A percentile compares a stretch with the other conserved stretches of the same genome.
Evolutionary conservation across 2,329 filamentous ascomycete genomes (phyloP).

Genomic region (Tetracladium maxilliforme): DNA sequence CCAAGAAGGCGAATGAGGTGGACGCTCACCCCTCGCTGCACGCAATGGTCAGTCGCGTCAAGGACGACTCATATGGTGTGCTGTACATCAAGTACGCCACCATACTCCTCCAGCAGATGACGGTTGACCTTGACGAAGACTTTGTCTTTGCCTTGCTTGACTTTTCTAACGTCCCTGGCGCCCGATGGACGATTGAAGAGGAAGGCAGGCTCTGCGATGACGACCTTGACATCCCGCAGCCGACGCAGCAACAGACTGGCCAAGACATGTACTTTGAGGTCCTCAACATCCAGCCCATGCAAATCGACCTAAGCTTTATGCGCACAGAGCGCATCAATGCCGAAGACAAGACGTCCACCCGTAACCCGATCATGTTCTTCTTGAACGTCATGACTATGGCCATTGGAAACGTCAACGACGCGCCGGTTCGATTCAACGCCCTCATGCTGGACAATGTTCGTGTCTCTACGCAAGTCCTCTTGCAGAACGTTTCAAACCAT

Average conservation of each 20-base stretch:
- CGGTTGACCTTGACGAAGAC: constrained; percentile 90
- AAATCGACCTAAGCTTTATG: constrained; percentile 92
- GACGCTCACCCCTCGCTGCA: constrained; percentile 93
- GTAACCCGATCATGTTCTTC: constrained; percentile 96
- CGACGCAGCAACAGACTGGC: constrained; percentile 66
- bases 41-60: constrained; percentile 81
- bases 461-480: constrained; percentile 70
- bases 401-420: constrained; percentile 97
- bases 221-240: constrained; percentile 80
- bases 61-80: constrained; percentile 96
- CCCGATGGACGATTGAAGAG: constrained; percentile 65
- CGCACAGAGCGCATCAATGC: constrained; percentile 92
- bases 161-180: constrained; percentile 84
- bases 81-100: constrained; percentile 98
- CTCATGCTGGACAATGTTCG: constrained; percentile 90
- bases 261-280: constrained; percentile 98
- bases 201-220: constrained; percentile 82
- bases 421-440: constrained; percentile 84
- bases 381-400: constrained; percentile 99
- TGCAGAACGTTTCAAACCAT: constrained; percentile 80
- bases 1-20: constrained; percentile 91
- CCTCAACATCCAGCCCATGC: constrained; percentile 94
- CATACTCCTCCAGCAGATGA: constrained; percentile 91
- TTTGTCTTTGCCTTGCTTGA: constrained; percentile 95
- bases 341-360: constrained; percentile 81